phyloP scores from a whole-genome alignment of 495 filamentous ascomycete species.

The Friedmanniomyces simplex region DNA sequence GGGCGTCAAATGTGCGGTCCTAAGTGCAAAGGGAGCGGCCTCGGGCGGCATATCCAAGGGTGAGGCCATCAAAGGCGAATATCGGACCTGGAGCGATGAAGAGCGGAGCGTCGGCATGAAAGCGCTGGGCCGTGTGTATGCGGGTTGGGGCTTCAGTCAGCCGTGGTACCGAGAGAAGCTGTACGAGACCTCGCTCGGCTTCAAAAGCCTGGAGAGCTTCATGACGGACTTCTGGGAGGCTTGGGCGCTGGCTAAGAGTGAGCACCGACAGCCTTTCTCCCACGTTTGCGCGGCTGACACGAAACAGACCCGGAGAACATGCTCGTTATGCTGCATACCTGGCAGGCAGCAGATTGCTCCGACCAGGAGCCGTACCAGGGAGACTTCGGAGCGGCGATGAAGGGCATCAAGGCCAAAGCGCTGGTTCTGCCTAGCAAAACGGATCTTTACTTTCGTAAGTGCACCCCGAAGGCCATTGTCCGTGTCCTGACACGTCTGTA shows the following conservation, averaged over 20 bases:
- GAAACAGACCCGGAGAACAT: constrained; percentile 54
- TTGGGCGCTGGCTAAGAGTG: constrained; percentile 58
- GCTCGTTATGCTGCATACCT: constrained; percentile 58
- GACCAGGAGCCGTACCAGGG: constrained; percentile 54
- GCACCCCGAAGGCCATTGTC: neutral
- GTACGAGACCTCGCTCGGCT: constrained; percentile 50
- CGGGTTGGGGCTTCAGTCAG: constrained; percentile 51
- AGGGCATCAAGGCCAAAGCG: constrained; percentile 55
- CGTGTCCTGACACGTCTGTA: constrained; percentile 16
- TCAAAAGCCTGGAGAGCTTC: constrained; percentile 55
- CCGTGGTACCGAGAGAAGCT: constrained; percentile 60
- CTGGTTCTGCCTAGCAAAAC: constrained; percentile 56
- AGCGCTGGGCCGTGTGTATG: constrained; percentile 61
- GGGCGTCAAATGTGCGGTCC: constrained; percentile 55
- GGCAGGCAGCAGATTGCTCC: constrained; percentile 60
- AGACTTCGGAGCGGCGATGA: constrained; percentile 53
- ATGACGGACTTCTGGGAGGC: constrained; percentile 62
- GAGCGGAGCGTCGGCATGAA: constrained; percentile 54
- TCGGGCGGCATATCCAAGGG: constrained; percentile 41
- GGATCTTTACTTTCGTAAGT: constrained; percentile 63
- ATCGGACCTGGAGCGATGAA: constrained; percentile 43
- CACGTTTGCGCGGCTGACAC: neutral
- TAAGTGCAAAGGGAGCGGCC: constrained; percentile 47
- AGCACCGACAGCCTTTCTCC: neutral
- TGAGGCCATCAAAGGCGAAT: constrained; percentile 29